A percentile compares a stretch with the other conserved stretches of the same genome.
These are phyloP conservation scores for Trichocomaceae sp. DNA, from an alignment of 2,329 filamentous ascomycete species.

Conservation along the genomic window DNA sequence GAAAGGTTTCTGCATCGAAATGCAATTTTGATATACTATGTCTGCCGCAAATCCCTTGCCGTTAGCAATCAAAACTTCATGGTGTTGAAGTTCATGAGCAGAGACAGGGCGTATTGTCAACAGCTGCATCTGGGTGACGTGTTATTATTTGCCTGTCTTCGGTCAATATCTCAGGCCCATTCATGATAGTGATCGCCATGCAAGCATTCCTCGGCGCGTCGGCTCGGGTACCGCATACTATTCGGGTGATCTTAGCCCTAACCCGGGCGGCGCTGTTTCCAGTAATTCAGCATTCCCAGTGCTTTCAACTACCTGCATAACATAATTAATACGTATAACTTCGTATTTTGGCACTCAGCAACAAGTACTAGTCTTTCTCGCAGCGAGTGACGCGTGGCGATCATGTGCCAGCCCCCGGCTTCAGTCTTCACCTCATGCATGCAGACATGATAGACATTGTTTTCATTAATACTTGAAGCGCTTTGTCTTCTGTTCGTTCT, in stretches of 20 bases:
- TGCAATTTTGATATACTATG: not conserved
- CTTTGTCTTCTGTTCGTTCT: not conserved
- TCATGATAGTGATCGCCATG: not conserved
- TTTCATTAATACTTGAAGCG: not conserved
- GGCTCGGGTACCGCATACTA: no score
- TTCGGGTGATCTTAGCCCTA: not conserved
- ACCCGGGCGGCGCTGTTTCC: not conserved
- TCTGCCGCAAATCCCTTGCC: not conserved
- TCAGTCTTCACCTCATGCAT: not conserved
- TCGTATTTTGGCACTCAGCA: not conserved
- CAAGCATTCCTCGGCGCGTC: slow-evolving; percentile 3
- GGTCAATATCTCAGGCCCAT: not conserved
- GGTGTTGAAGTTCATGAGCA: not conserved
- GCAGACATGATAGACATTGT: not conserved
- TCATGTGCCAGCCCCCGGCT: not conserved
- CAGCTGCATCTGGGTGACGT: slow-evolving; percentile 2
- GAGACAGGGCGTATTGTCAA: not conserved
- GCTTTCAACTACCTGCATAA: not conserved
- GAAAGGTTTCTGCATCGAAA: not conserved
- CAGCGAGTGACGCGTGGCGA: not conserved
- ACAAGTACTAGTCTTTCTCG: not conserved
- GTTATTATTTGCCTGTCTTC: slow-evolving; percentile 4
- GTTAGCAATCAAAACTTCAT: not conserved
- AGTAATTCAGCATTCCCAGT: not conserved
- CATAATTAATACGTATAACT: no score